Evolutionary conservation across 306 rosid species (phyloP), one percentile per base, ranked within the genome.

Genomic region (Vachellia collinsii): DNA sequence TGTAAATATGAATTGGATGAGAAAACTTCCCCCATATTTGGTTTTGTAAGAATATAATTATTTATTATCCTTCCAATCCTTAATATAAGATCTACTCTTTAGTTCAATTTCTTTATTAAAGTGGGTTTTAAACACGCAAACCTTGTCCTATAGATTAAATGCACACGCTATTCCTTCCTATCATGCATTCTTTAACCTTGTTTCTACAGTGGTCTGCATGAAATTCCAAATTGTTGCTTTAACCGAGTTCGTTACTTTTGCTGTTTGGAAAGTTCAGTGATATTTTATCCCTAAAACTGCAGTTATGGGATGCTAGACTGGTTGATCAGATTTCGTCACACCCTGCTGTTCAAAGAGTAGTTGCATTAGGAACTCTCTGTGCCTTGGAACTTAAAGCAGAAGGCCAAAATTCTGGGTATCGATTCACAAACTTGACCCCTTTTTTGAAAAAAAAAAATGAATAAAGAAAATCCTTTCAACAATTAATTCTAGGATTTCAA

Each of bases 311-410:
- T 74, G 88, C 82, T 75, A 81, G 89, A 59, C 76, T 90, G 87
- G 97, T 91, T 85, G 68, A 29, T 70, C 88, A 79, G 89, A 84
- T 95, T 75, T 93, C 98, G 1, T 87, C 88, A 75, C 93, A 89
- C 81, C 88, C 92, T 73, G 92, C 88, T 51, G 89, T 93, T 81
- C 86, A 84, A 86, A 91, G 99, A 87, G 93, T 95, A 66, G 92
- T 95, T 64, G 80, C 82, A 25, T 73, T 95, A 80, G 99, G 99
- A 67, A 93, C 98, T 47, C 89, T 95, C n/a, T 93, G 65, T 84
- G 97, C 99, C 74, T 68, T 95, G 82, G 98, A 95, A 85, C 88
- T 95, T 77, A 86, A 79, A 85, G 96, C 94, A 51, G 94, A 95
- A 78, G 98, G 92, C 85, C 42, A 65, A 76, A 84, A 88, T 80